Evolutionary conservation across 192 early-diverging fungal species (phyloP).

Genomic region (Coemansia sp.): DNA sequence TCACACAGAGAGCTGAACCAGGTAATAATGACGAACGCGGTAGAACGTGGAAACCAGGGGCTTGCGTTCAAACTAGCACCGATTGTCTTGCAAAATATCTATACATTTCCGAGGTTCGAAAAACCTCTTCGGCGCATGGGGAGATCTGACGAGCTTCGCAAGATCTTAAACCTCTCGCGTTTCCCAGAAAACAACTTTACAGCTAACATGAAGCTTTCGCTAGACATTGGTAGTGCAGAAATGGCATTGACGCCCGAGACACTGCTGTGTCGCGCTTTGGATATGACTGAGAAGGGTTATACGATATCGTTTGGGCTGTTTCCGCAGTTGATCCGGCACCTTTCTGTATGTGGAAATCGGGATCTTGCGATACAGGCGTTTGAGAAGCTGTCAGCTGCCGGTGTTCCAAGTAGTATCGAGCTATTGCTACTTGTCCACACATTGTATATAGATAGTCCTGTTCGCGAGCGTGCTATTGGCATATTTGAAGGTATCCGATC

Average conservation of each 20-base stretch:
- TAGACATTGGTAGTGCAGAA: conserved; percentile 6
- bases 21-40: conserved; percentile 31
- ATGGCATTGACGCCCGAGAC: background rate
- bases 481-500: conserved; percentile 20
- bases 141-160: background rate
- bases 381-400: conserved; percentile 11
- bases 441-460: conserved; percentile 7
- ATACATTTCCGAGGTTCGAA: conserved; percentile 2
- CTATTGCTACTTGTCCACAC: conserved; percentile 13
- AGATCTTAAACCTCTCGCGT: conserved; percentile 5
- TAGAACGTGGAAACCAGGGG: conserved; percentile 1
- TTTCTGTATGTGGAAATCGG: conserved; percentile 17
- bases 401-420: conserved; percentile 18
- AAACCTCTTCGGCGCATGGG: too few species aligned
- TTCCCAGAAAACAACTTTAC: conserved; percentile 37
- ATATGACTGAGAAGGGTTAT: conserved; percentile 27
- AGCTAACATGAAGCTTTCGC: conserved; percentile 27
- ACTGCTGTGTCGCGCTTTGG: conserved; percentile 2
- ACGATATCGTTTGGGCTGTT: conserved; percentile 23
- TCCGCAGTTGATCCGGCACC: background rate
- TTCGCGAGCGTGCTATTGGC: conserved; percentile 6
- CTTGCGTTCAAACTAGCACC: conserved; percentile 17
- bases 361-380: conserved; percentile 25
- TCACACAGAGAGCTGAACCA: conserved; percentile 11
- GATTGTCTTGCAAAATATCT: conserved; percentile 16